phyloP scores from a whole-genome alignment of 495 filamentous ascomycete species.

The Neurospora sp. region DNA sequence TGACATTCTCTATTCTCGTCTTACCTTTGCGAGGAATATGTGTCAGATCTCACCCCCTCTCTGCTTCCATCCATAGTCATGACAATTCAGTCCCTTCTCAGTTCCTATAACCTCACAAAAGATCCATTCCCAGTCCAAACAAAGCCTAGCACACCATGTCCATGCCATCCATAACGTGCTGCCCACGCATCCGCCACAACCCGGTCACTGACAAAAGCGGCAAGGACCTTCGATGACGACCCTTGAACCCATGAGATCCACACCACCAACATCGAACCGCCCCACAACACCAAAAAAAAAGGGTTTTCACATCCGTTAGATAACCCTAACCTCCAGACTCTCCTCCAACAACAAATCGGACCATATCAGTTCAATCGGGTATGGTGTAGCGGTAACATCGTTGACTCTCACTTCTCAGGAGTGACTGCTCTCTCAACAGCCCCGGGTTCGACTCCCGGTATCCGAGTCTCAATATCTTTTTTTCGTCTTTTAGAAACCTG shows the following conservation, averaged over 20 bases:
- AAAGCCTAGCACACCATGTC: background rate
- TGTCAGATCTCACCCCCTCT: background rate
- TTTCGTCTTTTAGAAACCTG: background rate
- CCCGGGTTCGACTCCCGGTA: background rate
- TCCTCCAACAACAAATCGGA: background rate
- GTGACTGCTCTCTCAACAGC: background rate
- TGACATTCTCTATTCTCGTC: background rate
- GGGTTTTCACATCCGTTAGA: background rate
- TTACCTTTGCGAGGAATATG: background rate
- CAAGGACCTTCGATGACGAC: background rate
- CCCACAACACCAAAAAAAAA: background rate
- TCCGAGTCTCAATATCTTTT: background rate
- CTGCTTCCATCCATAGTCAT: background rate
- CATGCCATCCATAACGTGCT: background rate
- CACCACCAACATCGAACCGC: background rate
- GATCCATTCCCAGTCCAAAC: background rate
- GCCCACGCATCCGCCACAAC: background rate
- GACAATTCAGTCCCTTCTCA: background rate
- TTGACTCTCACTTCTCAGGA: background rate
- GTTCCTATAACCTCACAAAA: background rate
- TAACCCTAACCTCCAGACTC: fast-evolving
- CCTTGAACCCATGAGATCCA: background rate
- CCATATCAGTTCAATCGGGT: slow-evolving; percentile 1
- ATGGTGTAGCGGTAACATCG: background rate
- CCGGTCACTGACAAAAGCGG: background rate